phyloP scores from a whole-genome alignment of 2,329 filamentous ascomycete genomes.

The Microdochium bolleyi region DNA sequence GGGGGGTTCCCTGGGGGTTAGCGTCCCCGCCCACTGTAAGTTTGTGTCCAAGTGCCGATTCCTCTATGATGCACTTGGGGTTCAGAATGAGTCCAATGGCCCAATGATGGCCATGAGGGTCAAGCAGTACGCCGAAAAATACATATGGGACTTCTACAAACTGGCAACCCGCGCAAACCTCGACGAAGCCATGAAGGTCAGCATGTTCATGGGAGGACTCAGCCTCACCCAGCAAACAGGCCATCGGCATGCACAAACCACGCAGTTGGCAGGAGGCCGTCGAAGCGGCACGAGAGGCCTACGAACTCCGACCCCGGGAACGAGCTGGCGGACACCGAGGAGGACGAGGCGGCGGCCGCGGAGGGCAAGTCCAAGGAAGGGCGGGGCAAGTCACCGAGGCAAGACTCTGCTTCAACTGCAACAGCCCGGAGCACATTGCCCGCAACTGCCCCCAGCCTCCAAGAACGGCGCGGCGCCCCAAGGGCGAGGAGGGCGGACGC shows the following conservation, averaged over 20 bases:
- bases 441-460: neutral
- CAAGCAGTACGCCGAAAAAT: neutral
- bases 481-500: neutral
- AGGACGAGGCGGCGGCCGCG: neutral
- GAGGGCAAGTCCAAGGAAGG: neutral
- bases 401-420: neutral
- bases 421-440: neutral
- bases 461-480: neutral
- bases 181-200: neutral
- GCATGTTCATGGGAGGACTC: neutral
- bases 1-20: neutral
- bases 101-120: neutral
- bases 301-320: neutral
- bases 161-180: neutral
- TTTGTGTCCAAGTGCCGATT: no score
- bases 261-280: neutral
- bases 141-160: neutral
- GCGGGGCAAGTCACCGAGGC: neutral
- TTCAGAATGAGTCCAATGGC: no score
- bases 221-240: neutral
- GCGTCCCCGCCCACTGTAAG: neutral
- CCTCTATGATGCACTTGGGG: no score
- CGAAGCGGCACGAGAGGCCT: neutral
- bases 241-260: neutral
- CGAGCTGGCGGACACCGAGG: neutral